Base-by-base conservation (phyloP, 345 rosid species). In the Pelargonium nanum region DNA sequence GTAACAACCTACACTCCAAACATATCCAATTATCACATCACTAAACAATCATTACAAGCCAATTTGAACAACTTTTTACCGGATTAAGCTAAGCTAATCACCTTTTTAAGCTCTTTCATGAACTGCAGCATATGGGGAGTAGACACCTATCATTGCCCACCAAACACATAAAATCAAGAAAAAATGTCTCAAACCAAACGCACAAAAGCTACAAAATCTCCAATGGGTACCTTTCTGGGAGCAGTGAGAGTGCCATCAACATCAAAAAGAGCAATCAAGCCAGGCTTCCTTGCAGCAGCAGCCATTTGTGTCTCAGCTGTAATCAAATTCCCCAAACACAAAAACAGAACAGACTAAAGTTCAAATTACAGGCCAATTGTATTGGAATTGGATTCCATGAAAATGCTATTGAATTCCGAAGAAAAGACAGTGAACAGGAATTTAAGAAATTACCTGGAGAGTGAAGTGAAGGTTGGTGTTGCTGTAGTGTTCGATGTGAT, bases 211-310 rank as follows among this genome's bases (percentile, higher is more conserved):
- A 40, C 30, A 4, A 24, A 24, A 28, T 56, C 21, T 17, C 52
- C 26, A 57, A 24, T 62, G 0, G 21, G 56, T 57, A 80, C 90
- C 88, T 89, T 87, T 78, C 99, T 84, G 22, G 97, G 95, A 69
- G 99, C 97, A 7, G 99, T 87, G 56, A 93, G 95, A 70, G 99
- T 93, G 23, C 97, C 99, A 71, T 93, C 99, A 53, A 93, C 97
- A 75, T 93, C 99, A 64, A 93, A 93, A 62, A 93, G 69, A 65
- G 97, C 97, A 59, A 93, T 86, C 59, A 87, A 69, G 66, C 99
- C 95, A 50, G 94, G 80, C 53, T 80, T 87, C 53, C 70, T 74
- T 32, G 60, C 55, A 13, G 73, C 65, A 19, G 57, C 51, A 0
- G 82, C 77, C 77, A 75, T 72, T 77, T 15, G 48, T 9, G 48